Evolutionary conservation across 2,329 filamentous ascomycete genomes (phyloP), one percentile per base, ranked within the genome.

Genomic region (Monosporascus sp.): DNA sequence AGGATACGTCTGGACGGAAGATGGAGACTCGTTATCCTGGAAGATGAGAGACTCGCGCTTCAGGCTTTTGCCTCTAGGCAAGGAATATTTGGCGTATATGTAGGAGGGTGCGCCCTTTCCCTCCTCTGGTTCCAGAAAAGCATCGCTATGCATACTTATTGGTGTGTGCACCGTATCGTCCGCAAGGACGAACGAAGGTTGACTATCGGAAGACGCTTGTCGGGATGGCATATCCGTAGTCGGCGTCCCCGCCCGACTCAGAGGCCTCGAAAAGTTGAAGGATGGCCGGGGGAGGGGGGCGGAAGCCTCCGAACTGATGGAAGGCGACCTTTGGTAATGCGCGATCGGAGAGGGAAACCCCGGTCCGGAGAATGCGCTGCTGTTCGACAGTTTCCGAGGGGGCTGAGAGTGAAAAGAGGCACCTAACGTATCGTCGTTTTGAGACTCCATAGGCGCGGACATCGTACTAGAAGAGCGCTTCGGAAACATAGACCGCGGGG

Each of bases 241-340:
- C 17, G 83, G 82, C 14, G 81, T 85, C 56, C 84, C 84, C 56
- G 85, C 82, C 66, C 87, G 81, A 69, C 93, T 97, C 56, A 96
- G 73, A 0, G 94, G 94, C 44, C 94, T 83, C 1, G 94, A 97
- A 69, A 97, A 97, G 71, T 99, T 97, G 73, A 95, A 93, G 0
- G 88, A 84, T 1, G 91, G 88, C 17, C 87, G 82, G 14, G 86
- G 84, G 37, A 91, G 66, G 9, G 70, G 80, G 45, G 80, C 79
- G 2, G 91, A 96, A 49, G 83, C 82, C 57, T 96, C 90, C 1
- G 93, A 97, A 56, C 85, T 86, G 38, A 90, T 80, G 0, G 94
- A 97, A 2, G 91, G 91, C 1, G 92, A 96, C 64, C 91, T 82
- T 54, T 85, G 82, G 62, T 86, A 82, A 27, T 83, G 77, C 17